Evolutionary conservation across 2,329 filamentous ascomycete species (phyloP), one percentile per base, ranked within the genome.

Genomic region (Aspergillus aculeatus): DNA sequence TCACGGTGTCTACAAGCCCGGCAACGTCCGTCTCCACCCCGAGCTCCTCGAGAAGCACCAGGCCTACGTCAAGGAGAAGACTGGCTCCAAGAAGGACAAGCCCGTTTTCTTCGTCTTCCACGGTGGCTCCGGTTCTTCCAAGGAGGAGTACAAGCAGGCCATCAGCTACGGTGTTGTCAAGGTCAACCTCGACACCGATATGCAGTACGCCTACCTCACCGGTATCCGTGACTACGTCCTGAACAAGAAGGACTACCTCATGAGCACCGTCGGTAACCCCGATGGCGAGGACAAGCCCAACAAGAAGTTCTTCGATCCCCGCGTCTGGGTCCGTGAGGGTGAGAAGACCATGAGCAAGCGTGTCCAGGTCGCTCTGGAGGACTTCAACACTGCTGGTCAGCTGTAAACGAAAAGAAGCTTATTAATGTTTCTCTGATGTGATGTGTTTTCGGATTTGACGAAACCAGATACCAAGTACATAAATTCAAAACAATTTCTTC

Each of bases 41-140:
- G 91, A 96, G 82, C 89, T 99, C 55, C 90, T 99, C 71, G 86
- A 86, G 80, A 97, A 98, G 89, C 95, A 99, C 87, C 95, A 99
- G 84, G 84, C 84, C 66, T 92, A 90, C 80, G 91, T 97, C 78
- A 87, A 91, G 80, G 87, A 94, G 80, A 86, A 96, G 83, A 86
- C 89, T 66, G 79, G 80, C 68, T 81, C 85, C 72, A 82, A 84
- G 70, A 86, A 90, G 67, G 85, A 90, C 75, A 97, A 97, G 89
- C 95, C 95, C 69, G 91, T 98, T 75, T 98, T 93, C 88, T 92
- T 99, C 74, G 95, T 99, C 78, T 99, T 99, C 90, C 95, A 99
- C 86, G 95, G 95, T 74, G 95, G 95, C 72, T 96, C 91, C 66
- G 95, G 95, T 69, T 96, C 91, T 67, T 84, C 85, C 77, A 96